These are phyloP conservation scores for Fagopyrum tataricum DNA, from an alignment of 148 eudicot genomes.

Conservation along the genomic window DNA sequence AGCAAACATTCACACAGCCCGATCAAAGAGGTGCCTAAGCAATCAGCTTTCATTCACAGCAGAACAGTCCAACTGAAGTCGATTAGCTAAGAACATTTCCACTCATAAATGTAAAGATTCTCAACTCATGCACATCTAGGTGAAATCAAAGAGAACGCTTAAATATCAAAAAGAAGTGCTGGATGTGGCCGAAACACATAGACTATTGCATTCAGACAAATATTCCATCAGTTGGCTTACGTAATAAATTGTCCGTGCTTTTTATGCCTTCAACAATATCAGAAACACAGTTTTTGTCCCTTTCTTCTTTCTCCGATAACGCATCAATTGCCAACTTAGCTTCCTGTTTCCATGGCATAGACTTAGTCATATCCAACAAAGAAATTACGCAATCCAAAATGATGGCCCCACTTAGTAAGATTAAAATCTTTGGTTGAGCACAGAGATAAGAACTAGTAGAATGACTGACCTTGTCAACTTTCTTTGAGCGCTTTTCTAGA, in stretches of 20 bases:
- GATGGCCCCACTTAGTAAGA: not conserved
- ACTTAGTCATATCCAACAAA: not conserved
- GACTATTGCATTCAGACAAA: conserved; percentile 20
- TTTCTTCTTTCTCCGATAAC: conserved; percentile 32
- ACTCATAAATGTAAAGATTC: not conserved
- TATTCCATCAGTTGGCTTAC: conserved; percentile 45
- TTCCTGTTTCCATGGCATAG: conserved; percentile 34
- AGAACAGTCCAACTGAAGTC: not conserved
- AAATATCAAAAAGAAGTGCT: not conserved
- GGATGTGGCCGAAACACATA: not conserved
- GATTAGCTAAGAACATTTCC: not conserved
- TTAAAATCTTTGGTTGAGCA: not conserved
- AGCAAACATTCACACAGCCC: not conserved
- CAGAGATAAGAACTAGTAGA: not conserved
- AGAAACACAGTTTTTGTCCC: conserved; percentile 29
- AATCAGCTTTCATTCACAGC: not conserved
- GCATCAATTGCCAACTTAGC: conserved; percentile 70
- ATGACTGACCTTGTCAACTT: conserved; percentile 72
- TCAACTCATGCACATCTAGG: not conserved
- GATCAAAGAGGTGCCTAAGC: not conserved
- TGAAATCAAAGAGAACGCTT: not conserved
- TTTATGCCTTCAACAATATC: conserved; percentile 29
- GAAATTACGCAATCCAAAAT: not conserved
- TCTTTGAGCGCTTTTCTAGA: conserved; percentile 63
- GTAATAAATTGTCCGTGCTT: conserved; percentile 37